Conservation (phyloP, 192 early-diverging fungal genomes). For the Spizellomyces punctatus region DNA sequence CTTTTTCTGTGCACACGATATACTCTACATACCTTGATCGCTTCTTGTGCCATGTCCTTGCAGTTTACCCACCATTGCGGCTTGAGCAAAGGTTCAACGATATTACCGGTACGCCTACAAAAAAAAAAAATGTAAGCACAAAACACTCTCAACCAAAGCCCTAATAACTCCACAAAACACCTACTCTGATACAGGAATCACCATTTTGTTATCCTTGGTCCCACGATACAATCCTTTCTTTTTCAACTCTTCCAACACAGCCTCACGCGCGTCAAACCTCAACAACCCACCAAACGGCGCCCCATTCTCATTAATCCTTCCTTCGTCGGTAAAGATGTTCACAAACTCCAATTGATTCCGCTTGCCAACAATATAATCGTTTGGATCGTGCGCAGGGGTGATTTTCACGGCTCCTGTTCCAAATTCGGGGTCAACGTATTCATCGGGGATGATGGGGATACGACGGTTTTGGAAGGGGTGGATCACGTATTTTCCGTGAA, state of each 20-base stretch:
- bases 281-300: conserved; percentile 83
- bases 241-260: conserved; percentile 86
- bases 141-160: neutral
- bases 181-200: conserved; percentile 76
- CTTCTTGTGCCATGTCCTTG: conserved; percentile 81
- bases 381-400: conserved; percentile 96
- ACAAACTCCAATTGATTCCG: conserved; percentile 93
- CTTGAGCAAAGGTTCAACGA: conserved; percentile 98
- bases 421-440: conserved; percentile 86
- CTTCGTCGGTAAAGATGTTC: conserved; percentile 97
- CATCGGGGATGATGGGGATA: conserved; percentile 90
- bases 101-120: conserved; percentile 74
- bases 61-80: conserved; percentile 99
- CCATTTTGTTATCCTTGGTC: conserved; percentile 91
- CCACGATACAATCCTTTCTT: conserved; percentile 85
- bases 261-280: conserved; percentile 91
- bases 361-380: conserved; percentile 96
- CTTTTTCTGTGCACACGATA: no score
- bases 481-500: conserved; percentile 89
- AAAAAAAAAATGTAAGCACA: no score
- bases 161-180: conserved; percentile 30
- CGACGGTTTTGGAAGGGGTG: conserved; percentile 93
- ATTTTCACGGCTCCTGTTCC: conserved; percentile 99
- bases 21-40: conserved; percentile 51
- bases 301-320: conserved; percentile 89